Evolutionary conservation across 2,329 filamentous ascomycete species (phyloP), one percentile per base, ranked within the genome.

Genomic region (Botrytis cinerea): DNA sequence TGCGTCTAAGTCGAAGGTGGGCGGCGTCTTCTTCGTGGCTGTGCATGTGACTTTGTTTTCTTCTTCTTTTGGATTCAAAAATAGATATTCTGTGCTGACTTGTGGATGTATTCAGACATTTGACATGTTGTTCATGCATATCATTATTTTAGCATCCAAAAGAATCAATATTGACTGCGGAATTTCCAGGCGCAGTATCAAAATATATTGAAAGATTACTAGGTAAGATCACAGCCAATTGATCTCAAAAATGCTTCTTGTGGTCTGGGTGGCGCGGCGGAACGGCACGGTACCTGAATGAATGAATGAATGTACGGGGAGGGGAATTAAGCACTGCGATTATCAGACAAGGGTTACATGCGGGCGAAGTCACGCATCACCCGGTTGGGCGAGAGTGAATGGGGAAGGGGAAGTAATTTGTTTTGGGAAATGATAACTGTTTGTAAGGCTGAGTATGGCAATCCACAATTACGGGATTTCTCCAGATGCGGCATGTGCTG

Each of bases 381-480:
- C 25, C 6, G 18, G 48, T 25, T 57, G 66, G 66, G 12, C 4
- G 35, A 1, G 10, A 18, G 66, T 68, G 66, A 68, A 68, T 68
- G 38, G 8, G 28, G 6, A 14, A 28, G 57, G 4, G 16, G 6
- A 18, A 28, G 35, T 7, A 20, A 28, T 40, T 20, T 28, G 8
- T 22, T 16, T 28, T 63, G 16, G 35, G 25, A n/a, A 43, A 28
- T 2, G 28, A 57, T 4, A 40, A 57, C 18, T 32, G 46, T 43
- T 57, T 68, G 66, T 68, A 68, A 68, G 66, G 66, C 66, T 57
- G 66, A 68, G 66, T 57, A 28, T 8, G 32, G 38, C 16, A 8
- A 9, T 25, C 22, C 16, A 32, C 20, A 2, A 35, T 59, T 35
- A 35, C 18, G 57, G 16, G 51, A 57, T n/a, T 28, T 18, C n/a